phyloP scores from a whole-genome alignment of 2,329 filamentous ascomycete genomes.

The Fusarium nematophilum region DNA sequence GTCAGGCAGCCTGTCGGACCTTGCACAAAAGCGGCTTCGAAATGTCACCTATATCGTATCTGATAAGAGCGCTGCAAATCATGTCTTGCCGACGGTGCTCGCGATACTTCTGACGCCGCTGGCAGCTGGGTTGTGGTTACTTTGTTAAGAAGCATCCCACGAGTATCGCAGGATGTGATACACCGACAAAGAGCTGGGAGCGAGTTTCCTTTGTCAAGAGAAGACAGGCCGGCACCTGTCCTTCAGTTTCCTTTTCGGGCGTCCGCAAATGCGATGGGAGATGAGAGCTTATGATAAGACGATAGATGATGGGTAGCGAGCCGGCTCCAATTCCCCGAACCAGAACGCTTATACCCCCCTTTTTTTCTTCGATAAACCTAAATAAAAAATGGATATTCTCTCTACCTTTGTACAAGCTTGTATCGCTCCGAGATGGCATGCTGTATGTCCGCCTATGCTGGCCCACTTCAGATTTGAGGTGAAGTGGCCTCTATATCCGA shows the following conservation, averaged over 20 bases:
- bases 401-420: constrained; percentile 41
- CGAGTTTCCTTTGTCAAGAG: constrained; percentile 17
- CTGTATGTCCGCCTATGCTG: constrained; percentile 30
- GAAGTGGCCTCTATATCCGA: constrained; percentile 29
- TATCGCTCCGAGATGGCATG: constrained; percentile 41
- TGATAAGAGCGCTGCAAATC: constrained; percentile 42
- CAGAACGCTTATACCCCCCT: constrained; percentile 36
- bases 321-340: constrained; percentile 8
- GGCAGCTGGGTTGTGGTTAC: constrained; percentile 29
- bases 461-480: constrained; percentile 15
- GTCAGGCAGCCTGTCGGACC: constrained; percentile 52
- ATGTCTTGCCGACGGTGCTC: constrained; percentile 24
- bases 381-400: constrained; percentile 40
- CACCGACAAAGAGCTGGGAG: neutral
- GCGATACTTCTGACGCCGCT: constrained; percentile 22
- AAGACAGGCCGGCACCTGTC: constrained; percentile 31
- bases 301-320: constrained; percentile 25
- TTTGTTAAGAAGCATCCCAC: constrained; percentile 22
- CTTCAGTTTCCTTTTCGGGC: constrained; percentile 5
- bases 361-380: constrained; percentile 39
- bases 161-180: neutral
- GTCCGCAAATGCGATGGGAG: neutral
- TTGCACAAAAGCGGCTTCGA: constrained; percentile 46
- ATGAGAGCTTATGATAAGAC: constrained; percentile 19
- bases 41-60: constrained; percentile 51